Evolutionary conservation across 179 eudicot species (phyloP), one percentile per base, ranked within the genome.

Genomic region (Amaranthus tricolor): DNA sequence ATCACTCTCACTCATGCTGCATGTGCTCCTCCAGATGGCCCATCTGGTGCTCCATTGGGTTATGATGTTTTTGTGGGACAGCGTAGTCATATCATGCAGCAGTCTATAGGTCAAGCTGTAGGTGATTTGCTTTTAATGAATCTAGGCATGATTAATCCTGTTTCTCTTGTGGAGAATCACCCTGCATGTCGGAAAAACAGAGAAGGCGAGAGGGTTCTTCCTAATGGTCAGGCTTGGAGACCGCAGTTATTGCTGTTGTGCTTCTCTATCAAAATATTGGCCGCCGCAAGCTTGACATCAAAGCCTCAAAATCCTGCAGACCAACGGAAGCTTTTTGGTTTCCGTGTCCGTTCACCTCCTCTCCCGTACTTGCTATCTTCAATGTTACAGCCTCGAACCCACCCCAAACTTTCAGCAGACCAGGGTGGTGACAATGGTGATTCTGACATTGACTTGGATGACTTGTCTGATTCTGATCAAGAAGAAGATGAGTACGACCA

Each of bases 11-110:
- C 97, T 31, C 99, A 95, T 84, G 97, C 86, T 68, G 90, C 96
- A 43, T 89, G 90, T 77, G 99, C 99, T n/a, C 99, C 99, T 4
- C 99, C 99, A 10, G 99, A 93, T 73, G 99, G 99, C 14, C 97
- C 98, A 31, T 79, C 91, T 64, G 99, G 99, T 24, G 66, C 89
- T 67, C 93, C 99, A 51, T 77, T 95, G 85, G 88, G 89, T 75
- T 95, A 92, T 47, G 97, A 95, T 53, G 92, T 81, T 74, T 95
- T 89, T 77, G 97, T 95, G 62, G 85, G 93, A 71, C 95, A 93
- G 72, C 86, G 97, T 56, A 88, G 97, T 20, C 99, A 88, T 66
- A 87, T 93, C 53, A 86, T 95, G 76, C 97, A 93, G 85, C 97
- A 89, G 81, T 93, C 88, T 50, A 87, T 95, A 74, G 92, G 95